Base-by-base conservation (phyloP, 495 filamentous ascomycete genomes). In the Penicillium odoratum region DNA sequence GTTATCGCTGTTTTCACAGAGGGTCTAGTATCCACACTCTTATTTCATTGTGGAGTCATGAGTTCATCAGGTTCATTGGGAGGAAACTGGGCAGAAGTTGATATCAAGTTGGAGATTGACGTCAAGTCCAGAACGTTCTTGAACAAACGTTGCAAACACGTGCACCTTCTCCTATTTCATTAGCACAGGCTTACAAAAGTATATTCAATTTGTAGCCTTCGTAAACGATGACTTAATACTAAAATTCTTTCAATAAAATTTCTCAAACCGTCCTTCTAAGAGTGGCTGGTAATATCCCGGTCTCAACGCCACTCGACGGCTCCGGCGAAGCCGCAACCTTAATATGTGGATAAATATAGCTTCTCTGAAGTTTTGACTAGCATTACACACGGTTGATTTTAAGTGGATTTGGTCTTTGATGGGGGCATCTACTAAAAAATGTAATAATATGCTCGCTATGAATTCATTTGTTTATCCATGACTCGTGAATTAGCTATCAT, bases 401-500 rank as follows among this genome's bases (percentile, higher is more conserved):
- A 9, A n/a, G 4, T 43, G 3, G 5, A 43, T 43, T 18, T 2
- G 4, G 3, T 9, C 10, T 18, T n/a, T 25, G 5, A 25, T n/a
- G 16, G n/a, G 9, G 7, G 1, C n/a, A 21, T 21, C 42, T 7
- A 45, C 42, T 25, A 21, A 2, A 21, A 25, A 9, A 21, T 45
- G 7, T 6, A 16, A 21, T 8, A 45, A 18, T 21, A 25, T 45
- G 21, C 25, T 38, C 25, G 36, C 51, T 53, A 53, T 28, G 51
- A 57, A 55, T 58, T 51, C 44, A 59, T 47, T 63, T 57, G 57
- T 54, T 58, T 46, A 52, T 40, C 60, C 56, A 60, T 66, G 47
- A 51, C 50, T 59, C 51, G 38, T 29, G 7, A 57, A 56, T 58
- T 62, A 40, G 34, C 46, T 63, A 65, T 62, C 48, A 40, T 67